These are phyloP conservation scores for Pythium utonaiense DNA, from an alignment of 352 stramenopile genomes.

Conservation along the genomic window DNA sequence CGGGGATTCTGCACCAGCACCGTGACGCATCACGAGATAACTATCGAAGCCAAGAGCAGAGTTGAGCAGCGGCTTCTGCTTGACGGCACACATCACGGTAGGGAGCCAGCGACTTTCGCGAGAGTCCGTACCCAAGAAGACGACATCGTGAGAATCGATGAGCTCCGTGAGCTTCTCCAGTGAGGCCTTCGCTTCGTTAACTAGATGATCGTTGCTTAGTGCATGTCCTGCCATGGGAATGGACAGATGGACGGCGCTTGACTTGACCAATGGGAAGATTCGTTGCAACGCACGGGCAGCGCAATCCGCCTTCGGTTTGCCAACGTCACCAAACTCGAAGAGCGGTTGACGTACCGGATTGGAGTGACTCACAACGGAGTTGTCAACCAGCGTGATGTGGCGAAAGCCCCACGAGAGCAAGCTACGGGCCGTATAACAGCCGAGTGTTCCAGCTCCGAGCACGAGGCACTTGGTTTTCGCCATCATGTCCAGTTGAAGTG, in stretches of 20 bases:
- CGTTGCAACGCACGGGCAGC: conserved; percentile 90
- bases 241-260: conserved; percentile 85
- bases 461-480: conserved; percentile 93
- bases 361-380: conserved; percentile 95
- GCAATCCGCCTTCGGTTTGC: conserved; percentile 91
- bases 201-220: conserved; percentile 52
- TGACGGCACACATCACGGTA: conserved; percentile 91
- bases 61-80: conserved; percentile 90
- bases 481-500: conserved; percentile 91
- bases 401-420: conserved; percentile 97
- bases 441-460: conserved; percentile 95
- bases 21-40: conserved; percentile 98
- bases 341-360: conserved; percentile 98
- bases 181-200: conserved; percentile 59
- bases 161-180: conserved; percentile 86
- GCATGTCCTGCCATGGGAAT: conserved; percentile 99
- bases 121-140: conserved; percentile 98
- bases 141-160: conserved; percentile 92
- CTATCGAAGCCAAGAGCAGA: conserved; percentile 92
- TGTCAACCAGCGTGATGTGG: conserved; percentile 97
- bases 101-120: conserved; percentile 98
- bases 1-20: conserved; percentile 31
- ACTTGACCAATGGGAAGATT: conserved; percentile 93
- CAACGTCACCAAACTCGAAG: conserved; percentile 94
- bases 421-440: conserved; percentile 93